These are phyloP conservation scores for Pachyrhizus erosus DNA, from an alignment of 306 rosid species.

Conservation along the genomic window DNA sequence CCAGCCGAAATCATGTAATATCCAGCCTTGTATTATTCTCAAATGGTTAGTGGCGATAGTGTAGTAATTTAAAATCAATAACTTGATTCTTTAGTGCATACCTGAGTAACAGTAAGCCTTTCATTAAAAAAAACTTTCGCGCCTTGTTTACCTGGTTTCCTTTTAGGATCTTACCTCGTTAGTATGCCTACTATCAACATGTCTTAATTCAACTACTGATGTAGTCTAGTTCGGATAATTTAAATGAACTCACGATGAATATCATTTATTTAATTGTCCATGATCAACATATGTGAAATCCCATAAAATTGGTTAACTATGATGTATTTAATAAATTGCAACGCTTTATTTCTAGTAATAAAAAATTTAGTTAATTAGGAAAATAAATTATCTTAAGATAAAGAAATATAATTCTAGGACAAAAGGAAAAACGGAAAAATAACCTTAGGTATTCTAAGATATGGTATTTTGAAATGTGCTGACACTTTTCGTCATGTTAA, in stretches of 20 bases:
- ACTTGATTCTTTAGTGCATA: slow-evolving; percentile 39
- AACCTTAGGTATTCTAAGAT: neutral
- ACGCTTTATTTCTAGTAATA: neutral
- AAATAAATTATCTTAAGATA: neutral
- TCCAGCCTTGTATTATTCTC: slow-evolving; percentile 41
- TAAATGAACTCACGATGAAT: neutral
- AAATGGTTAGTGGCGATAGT: neutral
- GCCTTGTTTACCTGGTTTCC: neutral
- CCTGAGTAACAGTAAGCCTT: slow-evolving; percentile 8
- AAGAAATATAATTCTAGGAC: neutral
- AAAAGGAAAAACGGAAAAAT: neutral
- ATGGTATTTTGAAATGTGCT: neutral
- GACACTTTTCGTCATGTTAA: neutral
- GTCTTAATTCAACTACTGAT: neutral
- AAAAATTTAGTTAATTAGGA: neutral
- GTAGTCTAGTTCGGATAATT: neutral
- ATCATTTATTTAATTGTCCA: neutral
- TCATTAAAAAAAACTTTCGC: neutral
- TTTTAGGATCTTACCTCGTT: neutral
- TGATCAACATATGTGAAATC: no score
- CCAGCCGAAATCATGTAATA: slow-evolving; percentile 43
- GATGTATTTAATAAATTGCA: no score
- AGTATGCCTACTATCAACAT: neutral
- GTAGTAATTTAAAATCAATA: slow-evolving; percentile 24
- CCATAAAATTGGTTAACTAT: no score